phyloP scores from a whole-genome alignment of 2,329 filamentous ascomycete genomes.

The Podosphaera xanthii region DNA sequence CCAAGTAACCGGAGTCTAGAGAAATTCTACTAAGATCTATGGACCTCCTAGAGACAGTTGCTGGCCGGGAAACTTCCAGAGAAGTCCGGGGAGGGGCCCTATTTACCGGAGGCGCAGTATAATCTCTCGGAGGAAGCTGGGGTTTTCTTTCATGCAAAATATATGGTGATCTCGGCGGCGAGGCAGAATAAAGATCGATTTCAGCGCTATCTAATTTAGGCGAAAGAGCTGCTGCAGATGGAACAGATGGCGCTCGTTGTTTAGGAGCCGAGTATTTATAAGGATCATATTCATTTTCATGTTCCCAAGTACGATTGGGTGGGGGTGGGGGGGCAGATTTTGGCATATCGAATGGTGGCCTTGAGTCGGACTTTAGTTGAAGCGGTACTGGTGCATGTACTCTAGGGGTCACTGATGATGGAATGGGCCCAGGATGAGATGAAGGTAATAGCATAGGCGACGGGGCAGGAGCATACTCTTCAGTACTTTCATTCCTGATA shows the following conservation, averaged over 20 bases:
- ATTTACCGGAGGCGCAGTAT: slow-evolving; percentile 5
- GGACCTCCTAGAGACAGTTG: slow-evolving; percentile 24
- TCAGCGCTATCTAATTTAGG: slow-evolving; percentile 9
- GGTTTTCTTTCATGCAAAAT: slow-evolving; percentile 19
- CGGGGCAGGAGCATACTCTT: slow-evolving; percentile 35
- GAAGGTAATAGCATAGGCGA: slow-evolving; percentile 21
- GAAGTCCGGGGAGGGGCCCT: slow-evolving; percentile 30
- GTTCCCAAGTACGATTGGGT: slow-evolving; percentile 25
- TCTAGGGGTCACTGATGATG: slow-evolving; percentile 29
- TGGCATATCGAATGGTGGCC: slow-evolving; percentile 48
- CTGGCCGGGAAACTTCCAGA: slow-evolving; percentile 35
- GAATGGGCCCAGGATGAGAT: slow-evolving; percentile 28
- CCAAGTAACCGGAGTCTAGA: slow-evolving; percentile 63
- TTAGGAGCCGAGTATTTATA: slow-evolving; percentile 27
- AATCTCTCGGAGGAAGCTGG: slow-evolving; percentile 24
- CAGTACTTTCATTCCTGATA: slow-evolving; percentile 51
- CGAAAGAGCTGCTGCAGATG: slow-evolving; percentile 5
- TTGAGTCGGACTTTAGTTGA: slow-evolving; percentile 27
- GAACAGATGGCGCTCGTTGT: slow-evolving; percentile 2
- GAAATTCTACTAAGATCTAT: slow-evolving; percentile 56
- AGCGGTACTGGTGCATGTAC: slow-evolving; percentile 42
- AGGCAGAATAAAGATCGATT: slow-evolving; percentile 17
- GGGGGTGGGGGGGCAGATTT: slow-evolving; percentile 39
- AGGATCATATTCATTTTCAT: slow-evolving; percentile 51
- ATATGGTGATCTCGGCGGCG: slow-evolving; percentile 15